A percentile compares a stretch with the other conserved stretches of the same genome.
These are phyloP conservation scores for Trifolium subterraneum DNA, from an alignment of 306 rosid species.

Conservation along the genomic window DNA sequence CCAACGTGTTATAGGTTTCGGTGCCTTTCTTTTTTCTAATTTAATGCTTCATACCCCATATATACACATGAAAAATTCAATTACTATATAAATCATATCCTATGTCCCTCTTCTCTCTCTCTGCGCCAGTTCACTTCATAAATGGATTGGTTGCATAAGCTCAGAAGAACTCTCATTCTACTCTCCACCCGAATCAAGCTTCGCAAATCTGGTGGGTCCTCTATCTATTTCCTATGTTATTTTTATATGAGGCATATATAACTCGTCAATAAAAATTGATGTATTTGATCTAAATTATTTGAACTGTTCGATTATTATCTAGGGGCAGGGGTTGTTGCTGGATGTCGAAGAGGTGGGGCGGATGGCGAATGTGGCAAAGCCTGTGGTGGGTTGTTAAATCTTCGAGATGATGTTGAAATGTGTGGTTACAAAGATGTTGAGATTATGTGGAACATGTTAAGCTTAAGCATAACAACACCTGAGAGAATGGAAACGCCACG, in stretches of 20 bases:
- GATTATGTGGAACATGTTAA: constrained; percentile 71
- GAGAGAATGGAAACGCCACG: constrained; percentile 19
- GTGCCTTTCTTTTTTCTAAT: constrained; percentile 33
- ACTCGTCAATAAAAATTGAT: too few relatives aligned
- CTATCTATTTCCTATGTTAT: neutral
- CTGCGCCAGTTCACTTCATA: constrained; percentile 3
- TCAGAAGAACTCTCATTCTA: constrained; percentile 48
- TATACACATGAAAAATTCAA: too few relatives aligned
- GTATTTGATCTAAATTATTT: too few relatives aligned
- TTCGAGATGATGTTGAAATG: constrained; percentile 60
- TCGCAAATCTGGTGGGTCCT: constrained; percentile 51
- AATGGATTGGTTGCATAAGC: constrained; percentile 61
- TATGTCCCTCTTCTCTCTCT: constrained; percentile 4
- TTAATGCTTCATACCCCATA: neutral
- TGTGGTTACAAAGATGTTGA: constrained; percentile 70
- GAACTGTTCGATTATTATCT: neutral
- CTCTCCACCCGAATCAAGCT: constrained; percentile 50
- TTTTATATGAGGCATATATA: too few relatives aligned
- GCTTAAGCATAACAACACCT: constrained; percentile 22
- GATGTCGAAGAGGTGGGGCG: neutral
- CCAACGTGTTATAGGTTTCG: constrained; percentile 57
- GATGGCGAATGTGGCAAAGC: neutral
- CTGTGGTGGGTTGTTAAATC: constrained; percentile 52
- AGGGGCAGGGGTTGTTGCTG: neutral
- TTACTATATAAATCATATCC: neutral